Conservation (phyloP, 2,329 filamentous ascomycete genomes). For the Colletotrichum somersetense region DNA sequence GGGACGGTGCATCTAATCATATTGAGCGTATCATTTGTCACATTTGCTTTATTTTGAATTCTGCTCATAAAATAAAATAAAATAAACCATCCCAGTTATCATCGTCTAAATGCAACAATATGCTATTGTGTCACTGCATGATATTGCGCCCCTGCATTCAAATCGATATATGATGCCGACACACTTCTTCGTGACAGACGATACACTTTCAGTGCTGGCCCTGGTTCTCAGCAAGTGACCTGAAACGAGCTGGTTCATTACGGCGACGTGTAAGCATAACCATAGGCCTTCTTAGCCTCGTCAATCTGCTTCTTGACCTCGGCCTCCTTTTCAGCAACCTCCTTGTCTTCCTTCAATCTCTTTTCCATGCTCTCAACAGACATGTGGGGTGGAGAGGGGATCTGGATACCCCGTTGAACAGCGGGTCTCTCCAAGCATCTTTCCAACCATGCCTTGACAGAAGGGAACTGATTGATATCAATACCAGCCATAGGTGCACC, state of each 20-base stretch:
- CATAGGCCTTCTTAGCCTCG: constrained; percentile 46
- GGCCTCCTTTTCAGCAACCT: constrained; percentile 60
- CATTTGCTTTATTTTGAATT: background rate
- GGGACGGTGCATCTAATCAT: background rate
- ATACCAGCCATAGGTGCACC: constrained; percentile 69
- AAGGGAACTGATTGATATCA: constrained; percentile 74
- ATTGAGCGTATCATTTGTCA: background rate
- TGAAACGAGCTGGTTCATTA: background rate
- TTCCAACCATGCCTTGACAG: constrained; percentile 76
- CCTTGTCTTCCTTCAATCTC: constrained; percentile 58
- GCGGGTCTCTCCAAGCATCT: constrained; percentile 69
- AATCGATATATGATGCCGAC: background rate
- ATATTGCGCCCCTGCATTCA: background rate
- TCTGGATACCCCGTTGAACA: constrained; percentile 72
- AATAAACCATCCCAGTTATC: no score
- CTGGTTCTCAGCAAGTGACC: background rate
- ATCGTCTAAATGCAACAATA: background rate
- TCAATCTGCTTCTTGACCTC: constrained; percentile 47
- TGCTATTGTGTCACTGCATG: background rate
- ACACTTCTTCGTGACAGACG: background rate
- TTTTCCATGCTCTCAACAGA: constrained; percentile 56
- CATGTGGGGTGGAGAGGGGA: constrained; percentile 63
- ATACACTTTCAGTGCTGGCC: background rate
- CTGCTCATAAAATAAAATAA: no score
- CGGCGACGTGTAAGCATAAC: constrained; percentile 53